Evolutionary conservation across 1,139 yeast genomes (phyloP), one percentile per base, ranked within the genome.

Genomic region (Taphrina sp.): DNA sequence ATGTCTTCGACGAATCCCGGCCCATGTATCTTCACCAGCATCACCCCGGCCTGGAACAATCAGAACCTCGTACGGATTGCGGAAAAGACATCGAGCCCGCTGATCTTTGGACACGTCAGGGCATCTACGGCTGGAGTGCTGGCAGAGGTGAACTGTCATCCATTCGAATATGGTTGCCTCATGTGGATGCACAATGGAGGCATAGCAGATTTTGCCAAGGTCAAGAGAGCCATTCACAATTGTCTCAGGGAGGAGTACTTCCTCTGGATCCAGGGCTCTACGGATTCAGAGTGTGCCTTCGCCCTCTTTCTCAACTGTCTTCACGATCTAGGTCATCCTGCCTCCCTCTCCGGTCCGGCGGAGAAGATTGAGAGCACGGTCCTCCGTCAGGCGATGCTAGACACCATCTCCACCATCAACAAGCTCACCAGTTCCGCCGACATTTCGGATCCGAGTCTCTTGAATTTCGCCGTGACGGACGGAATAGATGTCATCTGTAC

Each of bases 31-130:
- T 92, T 86, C 73, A 84, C 88, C 64, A 96, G 97, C 17, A 90
- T 89, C 54, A 92, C 97, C 0, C 96, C 75, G 3, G 97, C 98
- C 0, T 92, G 98, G 98, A 92, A 92, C 71, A 92, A 92, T 69
- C 81, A 86, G 66, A 92, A 92, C 67, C 74, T 92, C 61, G 92
- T 87, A 60, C 80, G 90, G 53, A 72, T 92, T 22, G 86, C 96
- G 0, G 85, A 82, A 65, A 88, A 92, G 72, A 92, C 98, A 2
- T 81, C 85, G 67, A 83, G 95, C 2, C 76, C 77, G 49, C 72
- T 90, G 52, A 90, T 92, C 2, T 92, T 92, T 73, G 98, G 95
- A 1, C 98, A 92, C 69, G 97, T 92, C 1, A 71, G 98, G 58
- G 98, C 98, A 0, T 86, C 95, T 1, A 92, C 98, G 0, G 89